Evolutionary conservation across 1,284 basidiomycete genomes (phyloP).

Genomic region (Tilletia setariae): DNA sequence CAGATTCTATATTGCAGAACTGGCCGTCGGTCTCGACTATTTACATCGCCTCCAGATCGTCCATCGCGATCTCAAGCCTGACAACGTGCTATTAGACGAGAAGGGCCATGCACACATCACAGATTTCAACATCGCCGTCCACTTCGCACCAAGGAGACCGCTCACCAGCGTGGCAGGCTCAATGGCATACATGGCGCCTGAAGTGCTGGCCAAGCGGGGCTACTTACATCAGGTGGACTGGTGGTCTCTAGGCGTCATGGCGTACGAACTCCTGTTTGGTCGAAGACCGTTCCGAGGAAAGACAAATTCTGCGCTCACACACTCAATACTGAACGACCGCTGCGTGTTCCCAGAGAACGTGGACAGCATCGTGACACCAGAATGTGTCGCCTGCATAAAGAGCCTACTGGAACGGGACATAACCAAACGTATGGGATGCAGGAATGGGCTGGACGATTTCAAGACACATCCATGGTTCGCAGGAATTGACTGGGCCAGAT

Average conservation of each 20-base stretch:
- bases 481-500: slow-evolving; percentile 76
- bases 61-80: slow-evolving; percentile 87
- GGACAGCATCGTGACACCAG: slow-evolving; percentile 37
- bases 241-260: slow-evolving; percentile 47
- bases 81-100: slow-evolving; percentile 90
- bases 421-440: slow-evolving; percentile 75
- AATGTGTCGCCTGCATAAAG: slow-evolving; percentile 39
- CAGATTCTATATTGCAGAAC: slow-evolving; percentile 83
- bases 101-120: slow-evolving; percentile 92
- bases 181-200: slow-evolving; percentile 87
- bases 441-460: slow-evolving; percentile 64
- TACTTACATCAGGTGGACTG: slow-evolving; percentile 45
- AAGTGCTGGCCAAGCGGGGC: slow-evolving; percentile 48
- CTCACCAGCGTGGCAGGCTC: slow-evolving; percentile 80
- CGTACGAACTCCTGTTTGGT: slow-evolving; percentile 47
- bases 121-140: slow-evolving; percentile 97
- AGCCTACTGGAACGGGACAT: slow-evolving; percentile 76
- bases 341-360: slow-evolving; percentile 48
- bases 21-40: slow-evolving; percentile 79
- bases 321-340: slow-evolving; percentile 44
- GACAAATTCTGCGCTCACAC: slow-evolving; percentile 46
- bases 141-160: slow-evolving; percentile 79
- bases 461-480: slow-evolving; percentile 82
- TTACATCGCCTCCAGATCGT: slow-evolving; percentile 87
- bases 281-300: slow-evolving; percentile 46